Base-by-base conservation (phyloP, 1,284 basidiomycete species). In the Leccinum cinnamomeum region DNA sequence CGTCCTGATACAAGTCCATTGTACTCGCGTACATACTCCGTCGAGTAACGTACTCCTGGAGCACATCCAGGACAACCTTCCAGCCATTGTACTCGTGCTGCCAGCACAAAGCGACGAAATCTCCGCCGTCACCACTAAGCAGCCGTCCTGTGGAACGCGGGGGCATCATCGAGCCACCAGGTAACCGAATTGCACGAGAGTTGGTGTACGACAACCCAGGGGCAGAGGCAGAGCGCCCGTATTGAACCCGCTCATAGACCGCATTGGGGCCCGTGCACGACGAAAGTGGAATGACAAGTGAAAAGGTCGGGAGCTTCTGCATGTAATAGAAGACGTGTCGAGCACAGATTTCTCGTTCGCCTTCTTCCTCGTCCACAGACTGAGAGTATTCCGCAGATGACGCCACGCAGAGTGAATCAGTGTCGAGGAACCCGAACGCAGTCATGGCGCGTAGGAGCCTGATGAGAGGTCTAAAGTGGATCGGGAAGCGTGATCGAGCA, bases 51-150 rank as follows among this genome's bases (percentile, higher is more conserved):
- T 90, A 94, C 70, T 89, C 85, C 5, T 86, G 84, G 58, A 96
- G 78, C 20, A 94, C 77, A 68, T 95, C 94, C 10, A 92, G 75
- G 18, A 95, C 77, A 14, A 95, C 73, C 69, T 86, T 89, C 93
- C 94, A 95, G 0, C 90, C 93, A 10, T 88, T 92, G 70, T 92
- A 86, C 46, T 86, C 78, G 64, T 90, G 87, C 64, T 90, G 81
- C 94, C 94, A 96, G n/a, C 83, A 81, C 2, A 95, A 84, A 8
- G 91, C 86, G 50, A 92, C 78, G 41, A 66, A 63, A n/a, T 92
- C 91, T 4, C 82, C 84, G 5, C 85, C 84, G 62, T 92, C 91
- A 2, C 84, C 81, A 66, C 85, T 91, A 39, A 96, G 79, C 48
- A 94, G 80, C 11, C 85, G 84, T 2, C 92, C 94, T 2, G 80